Percentiles rank a stretch among this genome's conserved stretches.
These are phyloP conservation scores for Dicorynia guianensis DNA, from an alignment of 306 rosid species.

Conservation along the genomic window DNA sequence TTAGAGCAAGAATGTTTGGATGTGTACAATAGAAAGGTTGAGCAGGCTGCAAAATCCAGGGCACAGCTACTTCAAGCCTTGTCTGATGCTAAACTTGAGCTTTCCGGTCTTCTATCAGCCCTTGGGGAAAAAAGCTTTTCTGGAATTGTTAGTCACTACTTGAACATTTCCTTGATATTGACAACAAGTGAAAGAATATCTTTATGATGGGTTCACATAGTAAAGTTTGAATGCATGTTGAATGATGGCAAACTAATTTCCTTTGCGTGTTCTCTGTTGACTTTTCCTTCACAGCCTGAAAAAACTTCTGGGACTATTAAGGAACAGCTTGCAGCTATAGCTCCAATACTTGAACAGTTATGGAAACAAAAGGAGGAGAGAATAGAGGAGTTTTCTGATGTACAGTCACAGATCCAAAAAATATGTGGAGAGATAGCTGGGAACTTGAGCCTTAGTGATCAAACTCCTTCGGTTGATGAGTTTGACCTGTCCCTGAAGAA, in stretches of 20 bases:
- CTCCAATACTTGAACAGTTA: conserved; percentile 83
- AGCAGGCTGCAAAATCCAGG: conserved; percentile 70
- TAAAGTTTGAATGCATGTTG: background rate
- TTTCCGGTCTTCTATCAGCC: conserved; percentile 62
- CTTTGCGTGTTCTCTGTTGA: background rate
- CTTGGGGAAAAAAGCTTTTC: conserved; percentile 53
- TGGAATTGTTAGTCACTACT: conserved; percentile 39
- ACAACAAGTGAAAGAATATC: background rate
- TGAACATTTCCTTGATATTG: conserved; percentile 12
- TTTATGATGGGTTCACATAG: conserved; percentile 14
- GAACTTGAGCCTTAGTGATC: conserved; percentile 59
- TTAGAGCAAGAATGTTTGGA: conserved; percentile 96
- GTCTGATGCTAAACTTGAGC: conserved; percentile 61
- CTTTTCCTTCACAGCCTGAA: conserved; percentile 51
- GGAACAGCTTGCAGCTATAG: conserved; percentile 77
- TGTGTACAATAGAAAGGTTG: conserved; percentile 80
- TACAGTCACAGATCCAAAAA: conserved; percentile 88
- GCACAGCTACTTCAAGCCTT: conserved; percentile 67
- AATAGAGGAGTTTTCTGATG: conserved; percentile 82
- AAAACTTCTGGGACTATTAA: conserved; percentile 55
- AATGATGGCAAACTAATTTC: conserved; percentile 31
- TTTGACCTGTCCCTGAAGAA: conserved; percentile 84
- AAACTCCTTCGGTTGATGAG: conserved; percentile 71
- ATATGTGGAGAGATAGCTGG: conserved; percentile 97
- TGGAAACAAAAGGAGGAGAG: conserved; percentile 96